These are phyloP conservation scores for Blastocystis sp. DNA, from an alignment of 352 stramenopile species.

Conservation along the genomic window DNA sequence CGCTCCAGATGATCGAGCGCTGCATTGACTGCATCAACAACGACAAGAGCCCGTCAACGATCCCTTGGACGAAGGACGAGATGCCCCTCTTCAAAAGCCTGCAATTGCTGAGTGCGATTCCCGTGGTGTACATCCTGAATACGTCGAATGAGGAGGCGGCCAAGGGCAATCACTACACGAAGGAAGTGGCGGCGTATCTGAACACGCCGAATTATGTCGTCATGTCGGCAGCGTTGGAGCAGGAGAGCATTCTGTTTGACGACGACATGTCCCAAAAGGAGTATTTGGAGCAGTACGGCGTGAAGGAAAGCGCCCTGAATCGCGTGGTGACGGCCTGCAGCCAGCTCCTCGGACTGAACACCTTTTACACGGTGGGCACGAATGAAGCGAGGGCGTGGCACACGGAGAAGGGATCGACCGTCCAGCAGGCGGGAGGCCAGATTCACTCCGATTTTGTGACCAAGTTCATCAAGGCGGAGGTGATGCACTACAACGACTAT, in stretches of 20 bases:
- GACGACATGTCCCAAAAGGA: constrained; percentile 81
- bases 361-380: constrained; percentile 82
- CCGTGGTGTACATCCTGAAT: constrained; percentile 80
- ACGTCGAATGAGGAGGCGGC: constrained; percentile 80
- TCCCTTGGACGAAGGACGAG: constrained; percentile 78
- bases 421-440: constrained; percentile 77
- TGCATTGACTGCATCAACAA: constrained; percentile 30
- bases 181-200: constrained; percentile 75
- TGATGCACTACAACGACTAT: constrained; percentile 79
- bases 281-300: constrained; percentile 78
- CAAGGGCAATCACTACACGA: constrained; percentile 78
- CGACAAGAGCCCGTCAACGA: constrained; percentile 69
- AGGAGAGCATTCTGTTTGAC: constrained; percentile 79
- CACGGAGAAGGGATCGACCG: constrained; percentile 78
- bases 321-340: constrained; percentile 80
- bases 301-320: constrained; percentile 79
- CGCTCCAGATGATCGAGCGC: constrained; percentile 71
- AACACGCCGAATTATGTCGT: constrained; percentile 26
- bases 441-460: constrained; percentile 85
- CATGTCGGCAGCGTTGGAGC: constrained; percentile 79
- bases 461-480: constrained; percentile 81
- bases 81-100: constrained; percentile 78
- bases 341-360: constrained; percentile 80
- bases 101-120: constrained; percentile 80
- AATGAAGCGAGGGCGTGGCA: constrained; percentile 82